Evolutionary conservation across 768 basidiomycete species (phyloP), one percentile per base, ranked within the genome.

Genomic region (Tylopilus sp.): DNA sequence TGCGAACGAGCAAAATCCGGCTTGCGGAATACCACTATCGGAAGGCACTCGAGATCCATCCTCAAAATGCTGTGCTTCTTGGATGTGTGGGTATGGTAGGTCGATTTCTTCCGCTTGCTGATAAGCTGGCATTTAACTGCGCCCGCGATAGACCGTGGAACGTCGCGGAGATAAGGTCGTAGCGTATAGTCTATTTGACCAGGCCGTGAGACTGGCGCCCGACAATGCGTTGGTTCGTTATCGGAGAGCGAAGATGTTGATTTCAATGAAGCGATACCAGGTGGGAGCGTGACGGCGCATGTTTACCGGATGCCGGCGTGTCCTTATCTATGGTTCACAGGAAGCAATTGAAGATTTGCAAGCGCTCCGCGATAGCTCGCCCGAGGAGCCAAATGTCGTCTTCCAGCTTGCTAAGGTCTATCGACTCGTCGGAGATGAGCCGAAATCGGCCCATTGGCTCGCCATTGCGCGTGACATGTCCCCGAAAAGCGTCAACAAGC

Each of bases 21-120:
- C 77, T 95, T 47, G 97, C 97, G 40, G 94, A 98, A 69, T 98
- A 96, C 74, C 95, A 98, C 73, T 98, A 92, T 76, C 82, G 90
- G 61, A 89, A 87, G 68, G 95, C 97, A 4, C 80, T 87, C 31
- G 85, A 89, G 61, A 94, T 99, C 69, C 93, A 98, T 70, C 91
- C 94, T 36, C 82, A 86, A 60, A 98, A 97, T 71, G 93, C 93
- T 14, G 93, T 98, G n/a, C 77, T 99, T 56, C 75, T 96, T 54
- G 94, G 92, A 63, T 98, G 95, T 70, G 88, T 98, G 65, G 97
- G 93, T 44, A 89, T 93, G 85, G 96, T 97, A 63, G 71, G 92
- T 83, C 58, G 10, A 49, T 50, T 58, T 41, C 30, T n/a, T 45
- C 47, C 53, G 36, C 8, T 19, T 42, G 33, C 19, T 48, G 69